Percentiles rank a stretch among this genome's conserved stretches.
phyloP scores from a whole-genome alignment of 2,329 filamentous ascomycete species.

The Cadophora sp. region DNA sequence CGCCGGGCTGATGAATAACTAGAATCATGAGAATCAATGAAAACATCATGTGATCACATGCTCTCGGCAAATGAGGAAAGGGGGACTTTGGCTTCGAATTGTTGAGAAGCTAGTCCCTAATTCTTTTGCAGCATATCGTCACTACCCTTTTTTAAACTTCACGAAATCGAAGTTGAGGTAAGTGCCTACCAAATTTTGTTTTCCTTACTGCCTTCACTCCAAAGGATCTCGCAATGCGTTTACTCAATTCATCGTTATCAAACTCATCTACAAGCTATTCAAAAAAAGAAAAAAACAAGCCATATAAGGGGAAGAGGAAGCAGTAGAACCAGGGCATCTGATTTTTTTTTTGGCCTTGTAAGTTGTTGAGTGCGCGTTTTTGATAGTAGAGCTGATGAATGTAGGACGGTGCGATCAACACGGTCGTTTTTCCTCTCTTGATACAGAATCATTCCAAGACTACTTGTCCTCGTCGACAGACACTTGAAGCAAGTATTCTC shows the following conservation, averaged over 20 bases:
- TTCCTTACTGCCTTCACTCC: no score
- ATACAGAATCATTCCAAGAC: no score
- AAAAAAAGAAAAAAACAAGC: slow-evolving; percentile 6
- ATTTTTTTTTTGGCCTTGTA: no score
- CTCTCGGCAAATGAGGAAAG: not conserved
- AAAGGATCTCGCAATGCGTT: not conserved
- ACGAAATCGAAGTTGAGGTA: not conserved
- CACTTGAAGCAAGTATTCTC: no score
- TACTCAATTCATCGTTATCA: slow-evolving; percentile 12
- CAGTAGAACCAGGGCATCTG: not conserved
- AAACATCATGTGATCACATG: not conserved
- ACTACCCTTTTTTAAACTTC: not conserved
- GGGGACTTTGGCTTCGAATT: not conserved
- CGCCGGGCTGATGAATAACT: not conserved
- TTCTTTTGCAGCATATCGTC: not conserved
- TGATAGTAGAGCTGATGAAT: no score
- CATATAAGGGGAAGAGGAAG: not conserved
- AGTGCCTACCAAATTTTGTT: not conserved
- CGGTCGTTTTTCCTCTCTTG: no score
- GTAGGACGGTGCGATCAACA: not conserved
- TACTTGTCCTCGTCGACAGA: no score
- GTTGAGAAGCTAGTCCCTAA: not conserved
- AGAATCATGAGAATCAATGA: slow-evolving; percentile 5
- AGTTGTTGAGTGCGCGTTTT: no score
- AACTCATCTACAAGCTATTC: slow-evolving; percentile 7